Percentiles rank a stretch among this genome's conserved stretches.
Conservation (phyloP, 352 stramenopile species). For the Peronospora belbahrii region DNA sequence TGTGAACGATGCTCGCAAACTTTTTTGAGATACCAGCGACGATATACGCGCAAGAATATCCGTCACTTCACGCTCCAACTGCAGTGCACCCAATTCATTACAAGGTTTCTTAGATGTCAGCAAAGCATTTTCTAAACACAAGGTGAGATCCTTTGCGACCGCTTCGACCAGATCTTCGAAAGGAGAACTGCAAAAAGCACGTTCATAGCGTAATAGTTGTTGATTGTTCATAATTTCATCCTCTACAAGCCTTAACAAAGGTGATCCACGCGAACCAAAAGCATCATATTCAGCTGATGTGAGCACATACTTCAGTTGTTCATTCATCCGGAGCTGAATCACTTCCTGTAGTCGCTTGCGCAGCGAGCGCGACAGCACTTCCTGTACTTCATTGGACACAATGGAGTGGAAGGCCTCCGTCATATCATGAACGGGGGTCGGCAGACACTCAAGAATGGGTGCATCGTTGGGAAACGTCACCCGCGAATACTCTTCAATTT, state of each 20-base stretch:
- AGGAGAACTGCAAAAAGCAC: constrained; percentile 39
- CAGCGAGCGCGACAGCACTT: constrained; percentile 45
- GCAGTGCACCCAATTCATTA: constrained; percentile 74
- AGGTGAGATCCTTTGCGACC: constrained; percentile 49
- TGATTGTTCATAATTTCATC: constrained; percentile 61
- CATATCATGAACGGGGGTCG: constrained; percentile 62
- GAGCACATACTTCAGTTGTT: constrained; percentile 61
- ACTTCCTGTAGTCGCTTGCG: constrained; percentile 38
- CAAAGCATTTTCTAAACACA: constrained; percentile 47
- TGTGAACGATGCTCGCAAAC: constrained; percentile 57
- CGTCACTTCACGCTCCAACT: constrained; percentile 68
- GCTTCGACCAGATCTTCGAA: constrained; percentile 67
- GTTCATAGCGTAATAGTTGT: constrained; percentile 53
- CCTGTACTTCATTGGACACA: constrained; percentile 61
- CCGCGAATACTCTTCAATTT: constrained; percentile 47
- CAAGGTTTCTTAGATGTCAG: constrained; percentile 50
- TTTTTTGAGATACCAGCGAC: constrained; percentile 43
- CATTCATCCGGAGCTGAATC: constrained; percentile 36
- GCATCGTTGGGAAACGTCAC: constrained; percentile 43
- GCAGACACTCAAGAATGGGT: constrained; percentile 62
- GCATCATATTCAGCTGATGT: constrained; percentile 57
- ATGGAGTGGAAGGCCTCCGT: constrained; percentile 64
- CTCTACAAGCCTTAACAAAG: constrained; percentile 57
- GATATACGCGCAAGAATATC: constrained; percentile 51
- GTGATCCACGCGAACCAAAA: constrained; percentile 50